Percentiles rank a stretch among this genome's conserved stretches.
Evolutionary conservation across 1,284 basidiomycete genomes (phyloP).

Genomic region (Pseudozyma sp.): DNA sequence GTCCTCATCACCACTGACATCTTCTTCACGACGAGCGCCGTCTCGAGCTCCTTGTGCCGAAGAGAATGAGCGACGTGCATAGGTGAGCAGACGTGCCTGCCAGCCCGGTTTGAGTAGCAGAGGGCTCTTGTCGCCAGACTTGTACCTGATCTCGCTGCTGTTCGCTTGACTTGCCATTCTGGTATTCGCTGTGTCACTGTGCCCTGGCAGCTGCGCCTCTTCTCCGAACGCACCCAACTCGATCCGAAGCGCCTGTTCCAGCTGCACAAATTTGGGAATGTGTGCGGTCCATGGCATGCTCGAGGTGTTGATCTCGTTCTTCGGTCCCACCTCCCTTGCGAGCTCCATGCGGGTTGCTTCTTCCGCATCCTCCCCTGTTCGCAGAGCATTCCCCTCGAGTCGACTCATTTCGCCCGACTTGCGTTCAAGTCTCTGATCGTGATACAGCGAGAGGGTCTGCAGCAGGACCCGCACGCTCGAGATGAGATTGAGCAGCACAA

Average conservation of each 20-base stretch:
- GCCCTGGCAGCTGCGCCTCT: conserved; percentile 1
- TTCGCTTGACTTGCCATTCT: neutral
- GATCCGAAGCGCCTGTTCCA: conserved; percentile 13
- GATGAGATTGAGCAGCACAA: conserved; percentile 51
- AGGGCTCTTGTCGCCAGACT: conserved; percentile 14
- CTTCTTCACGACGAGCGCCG: neutral
- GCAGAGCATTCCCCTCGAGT: neutral
- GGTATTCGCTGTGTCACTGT: neutral
- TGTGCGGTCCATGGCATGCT: conserved; percentile 13
- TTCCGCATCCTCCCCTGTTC: neutral
- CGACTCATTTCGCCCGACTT: conserved; percentile 9
- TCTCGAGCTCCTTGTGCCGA: neutral
- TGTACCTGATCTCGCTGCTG: neutral
- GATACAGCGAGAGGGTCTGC: conserved; percentile 22
- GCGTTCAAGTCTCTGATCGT: conserved; percentile 10
- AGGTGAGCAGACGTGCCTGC: conserved; percentile 41
- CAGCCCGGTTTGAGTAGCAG: conserved; percentile 40
- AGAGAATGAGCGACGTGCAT: conserved; percentile 28
- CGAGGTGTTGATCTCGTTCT: conserved; percentile 10
- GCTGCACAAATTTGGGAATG: conserved; percentile 5
- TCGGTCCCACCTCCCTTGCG: conserved; percentile 7
- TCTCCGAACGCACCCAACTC: conserved; percentile 38
- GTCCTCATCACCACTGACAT: conserved; percentile 1
- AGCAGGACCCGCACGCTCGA: conserved; percentile 33
- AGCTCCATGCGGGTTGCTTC: neutral